These are phyloP conservation scores for Jatropha multifida DNA, from an alignment of 441 rosid genomes.

Conservation along the genomic window DNA sequence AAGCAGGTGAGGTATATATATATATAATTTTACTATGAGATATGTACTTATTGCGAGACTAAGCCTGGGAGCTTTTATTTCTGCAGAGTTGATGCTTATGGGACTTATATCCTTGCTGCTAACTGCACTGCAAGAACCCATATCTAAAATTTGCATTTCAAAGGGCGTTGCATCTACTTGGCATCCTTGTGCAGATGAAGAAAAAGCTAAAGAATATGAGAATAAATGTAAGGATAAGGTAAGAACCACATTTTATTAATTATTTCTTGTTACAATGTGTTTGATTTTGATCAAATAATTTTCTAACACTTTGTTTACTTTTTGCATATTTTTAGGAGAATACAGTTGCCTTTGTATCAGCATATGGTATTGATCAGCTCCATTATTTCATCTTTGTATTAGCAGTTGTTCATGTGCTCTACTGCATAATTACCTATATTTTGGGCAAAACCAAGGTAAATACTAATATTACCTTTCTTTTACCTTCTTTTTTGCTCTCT, in stretches of 20 bases:
- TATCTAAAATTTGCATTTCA: conserved; percentile 62
- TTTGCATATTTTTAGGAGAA: conserved; percentile 46
- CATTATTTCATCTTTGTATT: conserved; percentile 91
- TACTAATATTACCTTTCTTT: not conserved
- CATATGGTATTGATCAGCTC: conserved; percentile 84
- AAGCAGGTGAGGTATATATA: conserved; percentile 46
- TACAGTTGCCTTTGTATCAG: conserved; percentile 67
- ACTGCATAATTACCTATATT: conserved; percentile 65
- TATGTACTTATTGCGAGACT: too few relatives aligned
- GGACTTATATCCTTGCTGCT: conserved; percentile 90
- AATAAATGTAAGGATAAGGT: conserved; percentile 56
- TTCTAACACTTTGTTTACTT: not conserved
- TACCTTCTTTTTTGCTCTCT: not conserved
- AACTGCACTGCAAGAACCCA: conserved; percentile 45
- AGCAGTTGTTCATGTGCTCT: conserved; percentile 73
- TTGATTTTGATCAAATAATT: not conserved
- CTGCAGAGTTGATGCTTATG: conserved; percentile 84
- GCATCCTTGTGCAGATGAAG: conserved; percentile 57
- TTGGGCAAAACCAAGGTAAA: conserved; percentile 76
- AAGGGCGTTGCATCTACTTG: conserved; percentile 44
- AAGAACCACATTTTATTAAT: conserved; percentile 7
- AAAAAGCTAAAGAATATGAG: conserved; percentile 7
- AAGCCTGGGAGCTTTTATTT: not conserved
- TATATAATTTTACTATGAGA: too few relatives aligned
- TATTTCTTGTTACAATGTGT: not conserved